phyloP scores from a whole-genome alignment of 1,139 yeast species.

The Wickerhamiella infanticola region DNA sequence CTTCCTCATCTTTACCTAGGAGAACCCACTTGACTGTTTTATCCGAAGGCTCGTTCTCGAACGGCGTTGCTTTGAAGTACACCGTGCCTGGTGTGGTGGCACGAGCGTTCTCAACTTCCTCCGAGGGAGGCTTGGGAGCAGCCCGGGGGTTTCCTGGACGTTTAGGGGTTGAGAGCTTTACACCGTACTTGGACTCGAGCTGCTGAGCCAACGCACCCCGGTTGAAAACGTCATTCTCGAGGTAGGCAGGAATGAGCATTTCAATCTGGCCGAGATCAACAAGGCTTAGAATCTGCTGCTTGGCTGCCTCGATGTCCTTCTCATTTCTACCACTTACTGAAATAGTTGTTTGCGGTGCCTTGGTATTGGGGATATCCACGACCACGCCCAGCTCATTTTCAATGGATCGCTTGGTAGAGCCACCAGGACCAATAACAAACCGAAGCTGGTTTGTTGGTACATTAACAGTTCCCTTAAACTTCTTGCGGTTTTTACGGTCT shows the following conservation, averaged over 20 bases:
- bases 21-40: conserved; percentile 20
- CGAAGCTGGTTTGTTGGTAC: conserved; percentile 67
- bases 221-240: conserved; percentile 50
- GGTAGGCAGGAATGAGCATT: conserved; percentile 41
- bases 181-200: conserved; percentile 38
- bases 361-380: conserved; percentile 50
- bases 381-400: conserved; percentile 55
- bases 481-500: conserved; percentile 39
- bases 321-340: conserved; percentile 21
- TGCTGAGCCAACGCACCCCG: conserved; percentile 50
- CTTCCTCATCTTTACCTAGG: conserved; percentile 25
- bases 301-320: conserved; percentile 23
- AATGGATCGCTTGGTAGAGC: conserved; percentile 54
- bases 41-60: conserved; percentile 13
- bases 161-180: conserved; percentile 32
- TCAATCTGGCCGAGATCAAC: conserved; percentile 27
- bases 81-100: background rate
- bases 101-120: background rate
- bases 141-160: conserved; percentile 1
- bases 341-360: conserved; percentile 20
- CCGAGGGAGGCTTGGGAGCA: background rate
- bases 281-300: conserved; percentile 19
- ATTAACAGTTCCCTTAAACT: conserved; percentile 39
- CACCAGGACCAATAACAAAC: conserved; percentile 68
- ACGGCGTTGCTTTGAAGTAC: conserved; percentile 30